Evolutionary conservation across 2,329 filamentous ascomycete genomes (phyloP), one percentile per base, ranked within the genome.

Genomic region (Phialophora chinensis): DNA sequence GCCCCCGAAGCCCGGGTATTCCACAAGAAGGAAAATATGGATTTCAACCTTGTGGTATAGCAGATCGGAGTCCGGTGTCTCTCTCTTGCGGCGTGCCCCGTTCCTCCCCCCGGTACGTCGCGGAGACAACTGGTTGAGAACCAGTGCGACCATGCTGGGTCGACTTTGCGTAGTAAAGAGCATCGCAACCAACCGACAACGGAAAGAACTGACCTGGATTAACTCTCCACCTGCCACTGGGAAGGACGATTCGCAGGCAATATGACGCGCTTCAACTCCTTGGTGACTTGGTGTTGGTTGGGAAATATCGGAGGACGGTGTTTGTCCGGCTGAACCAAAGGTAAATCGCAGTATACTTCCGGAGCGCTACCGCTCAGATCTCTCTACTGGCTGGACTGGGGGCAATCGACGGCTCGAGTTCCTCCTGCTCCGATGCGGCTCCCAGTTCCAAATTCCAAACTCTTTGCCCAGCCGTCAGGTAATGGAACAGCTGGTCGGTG

Each of bases 191-290:
- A 23, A 35, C 11, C 33, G 55, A n/a, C 23, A 52, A 23, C 6
- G 47, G 47, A 38, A 60, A 52, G 60, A 44, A 66, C 65, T 66
- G 35, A 66, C 65, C 60, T 63, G 55, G 54, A 42, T 44, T 23
- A 57, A 58, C 42, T 42, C 42, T 50, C 49, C 38, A 44, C 38
- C 44, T 42, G 58, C 27, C 27, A 12, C 20, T 33, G 42, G 31
- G 14, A n/a, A 23, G 8, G 50, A 14, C 2, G 8, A n/a, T 52
- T 17, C 25, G 49, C 5, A n/a, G 49, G 8, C 31, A 60, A n/a
- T 60, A 49, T 60, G 38, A 49, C 57, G n/a, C 57, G 42, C 42
- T 31, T 49, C 57, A 29, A 31, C 14, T 25, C n/a, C 25, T 50
- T 47, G 25, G 27, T 60, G 42, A 10, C 31, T 33, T 27, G 20